Conservation (phyloP, 192 early-diverging fungal genomes). For the Anaeromyces robustus region DNA sequence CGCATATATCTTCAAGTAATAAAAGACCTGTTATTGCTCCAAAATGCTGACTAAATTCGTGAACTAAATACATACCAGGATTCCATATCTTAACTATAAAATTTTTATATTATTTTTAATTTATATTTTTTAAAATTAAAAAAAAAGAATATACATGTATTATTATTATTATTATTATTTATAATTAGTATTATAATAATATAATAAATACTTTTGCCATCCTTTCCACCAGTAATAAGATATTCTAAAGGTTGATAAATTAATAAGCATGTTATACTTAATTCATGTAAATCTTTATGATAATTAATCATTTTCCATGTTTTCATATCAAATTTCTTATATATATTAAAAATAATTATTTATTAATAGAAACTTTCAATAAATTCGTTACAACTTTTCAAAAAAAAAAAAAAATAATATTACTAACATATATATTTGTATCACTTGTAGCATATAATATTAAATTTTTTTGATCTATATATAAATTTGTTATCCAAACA, state of each 20-base stretch:
- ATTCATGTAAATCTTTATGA: slow-evolving; percentile 19
- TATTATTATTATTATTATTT: neutral
- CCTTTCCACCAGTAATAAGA: slow-evolving; percentile 20
- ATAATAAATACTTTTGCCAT: slow-evolving; percentile 16
- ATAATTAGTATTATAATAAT: no score
- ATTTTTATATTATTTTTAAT: slow-evolving; percentile 2
- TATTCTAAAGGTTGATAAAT: slow-evolving; percentile 24
- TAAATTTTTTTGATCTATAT: slow-evolving; percentile 9
- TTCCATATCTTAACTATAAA: slow-evolving; percentile 21
- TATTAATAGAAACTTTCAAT: neutral
- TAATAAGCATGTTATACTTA: slow-evolving; percentile 14
- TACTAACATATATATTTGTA: slow-evolving; percentile 7
- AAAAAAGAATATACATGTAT: no score
- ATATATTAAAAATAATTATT: slow-evolving; percentile 8
- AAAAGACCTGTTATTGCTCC: slow-evolving; percentile 16
- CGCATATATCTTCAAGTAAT: slow-evolving; percentile 13
- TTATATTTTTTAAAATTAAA: no score
- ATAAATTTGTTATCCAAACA: slow-evolving; percentile 16
- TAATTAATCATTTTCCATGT: slow-evolving; percentile 11
- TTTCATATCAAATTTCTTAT: slow-evolving; percentile 8
- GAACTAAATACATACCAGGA: slow-evolving; percentile 14
- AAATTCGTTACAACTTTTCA: no score
- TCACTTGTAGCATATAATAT: slow-evolving; percentile 17
- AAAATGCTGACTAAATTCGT: slow-evolving; percentile 22
- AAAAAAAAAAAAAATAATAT: no score